Base-by-base conservation (phyloP, 2,329 filamentous ascomycete genomes). In the Penicillium capsulatum region DNA sequence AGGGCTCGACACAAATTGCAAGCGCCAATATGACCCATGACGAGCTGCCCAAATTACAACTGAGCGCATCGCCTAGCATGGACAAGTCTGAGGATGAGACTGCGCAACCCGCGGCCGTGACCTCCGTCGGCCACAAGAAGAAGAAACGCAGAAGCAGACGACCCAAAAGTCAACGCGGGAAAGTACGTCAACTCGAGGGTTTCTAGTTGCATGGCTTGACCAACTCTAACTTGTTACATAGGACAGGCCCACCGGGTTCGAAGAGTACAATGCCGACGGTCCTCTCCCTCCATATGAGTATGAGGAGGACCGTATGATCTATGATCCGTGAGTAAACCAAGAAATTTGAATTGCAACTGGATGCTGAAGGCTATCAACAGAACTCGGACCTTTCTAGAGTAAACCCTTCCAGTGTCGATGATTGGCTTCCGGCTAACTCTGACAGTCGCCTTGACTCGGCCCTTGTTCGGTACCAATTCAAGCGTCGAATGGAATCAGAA, bases 211-310 rank as follows among this genome's bases (percentile, higher is more conserved):
- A n/a, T 24, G 22, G 22, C 22, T 24, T 7, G 7, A 7, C 11
- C 22, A 24, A 24, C 7, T 7, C 26, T 28, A 14, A 28, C 11
- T 8, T 31, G 29, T 24, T 8, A 17, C 1, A n/a, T 44, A 72
- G 67, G 59, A 54, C 33, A 66, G 69, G 42, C 70, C 71, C 4
- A 84, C 79, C 4, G 86, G 86, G 0, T 90, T 89, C 42, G 86
- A 90, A 77, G 83, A 89, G 46, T 87, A 80, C 61, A 92, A 79
- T 59, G 81, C 84, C 9, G 91, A 97, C 61, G 75, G 82, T 1
- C 89, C 89, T 0, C 67, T 94, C 45, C 90, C 84, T 0, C 80
- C 83, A 0, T 73, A 72, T 0, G 81, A 94, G 57, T 74, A 78
- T 34, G 66, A 74, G 3, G 74, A 83, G 35, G 86, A 94, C 56